Evolutionary conservation across 495 filamentous ascomycete genomes (phyloP).

Genomic region (Penicillium subrubescens): DNA sequence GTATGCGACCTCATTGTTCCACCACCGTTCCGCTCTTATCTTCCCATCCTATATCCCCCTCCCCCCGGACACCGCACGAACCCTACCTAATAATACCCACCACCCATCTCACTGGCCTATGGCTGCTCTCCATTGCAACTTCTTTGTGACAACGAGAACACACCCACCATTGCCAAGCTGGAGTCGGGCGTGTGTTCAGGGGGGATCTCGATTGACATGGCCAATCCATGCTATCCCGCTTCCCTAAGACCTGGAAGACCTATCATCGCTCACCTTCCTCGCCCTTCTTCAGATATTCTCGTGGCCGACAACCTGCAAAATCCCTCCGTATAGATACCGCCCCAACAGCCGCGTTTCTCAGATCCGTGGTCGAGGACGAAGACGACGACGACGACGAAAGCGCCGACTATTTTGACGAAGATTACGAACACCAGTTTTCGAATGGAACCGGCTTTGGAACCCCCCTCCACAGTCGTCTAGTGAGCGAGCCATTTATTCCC

Average conservation of each 20-base stretch:
- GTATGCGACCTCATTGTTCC: constrained; percentile 34
- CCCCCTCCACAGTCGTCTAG: constrained; percentile 46
- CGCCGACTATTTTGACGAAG: constrained; percentile 35
- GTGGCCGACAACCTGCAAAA: constrained; percentile 33
- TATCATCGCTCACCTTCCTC: constrained; percentile 33
- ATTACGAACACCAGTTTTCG: constrained; percentile 42
- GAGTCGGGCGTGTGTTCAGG: not conserved
- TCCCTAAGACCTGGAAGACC: constrained; percentile 27
- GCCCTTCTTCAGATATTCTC: constrained; percentile 40
- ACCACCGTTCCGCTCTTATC: constrained; percentile 8
- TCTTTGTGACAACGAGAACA: not conserved
- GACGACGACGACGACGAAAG: constrained; percentile 36
- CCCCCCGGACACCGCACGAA: constrained; percentile 10
- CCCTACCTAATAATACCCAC: not conserved
- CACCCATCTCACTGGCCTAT: not conserved
- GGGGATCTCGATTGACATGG: constrained; percentile 18
- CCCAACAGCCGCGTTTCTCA: constrained; percentile 25
- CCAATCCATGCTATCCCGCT: constrained; percentile 26
- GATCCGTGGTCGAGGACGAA: constrained; percentile 30
- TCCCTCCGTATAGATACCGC: constrained; percentile 45
- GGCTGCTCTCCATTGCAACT: not conserved
- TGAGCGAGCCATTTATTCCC: constrained; percentile 52
- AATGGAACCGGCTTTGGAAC: constrained; percentile 41
- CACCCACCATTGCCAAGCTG: not conserved
- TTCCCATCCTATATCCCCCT: constrained; percentile 8